Conservation (phyloP, 2,329 filamentous ascomycete species). For the Claviceps citrina region DNA sequence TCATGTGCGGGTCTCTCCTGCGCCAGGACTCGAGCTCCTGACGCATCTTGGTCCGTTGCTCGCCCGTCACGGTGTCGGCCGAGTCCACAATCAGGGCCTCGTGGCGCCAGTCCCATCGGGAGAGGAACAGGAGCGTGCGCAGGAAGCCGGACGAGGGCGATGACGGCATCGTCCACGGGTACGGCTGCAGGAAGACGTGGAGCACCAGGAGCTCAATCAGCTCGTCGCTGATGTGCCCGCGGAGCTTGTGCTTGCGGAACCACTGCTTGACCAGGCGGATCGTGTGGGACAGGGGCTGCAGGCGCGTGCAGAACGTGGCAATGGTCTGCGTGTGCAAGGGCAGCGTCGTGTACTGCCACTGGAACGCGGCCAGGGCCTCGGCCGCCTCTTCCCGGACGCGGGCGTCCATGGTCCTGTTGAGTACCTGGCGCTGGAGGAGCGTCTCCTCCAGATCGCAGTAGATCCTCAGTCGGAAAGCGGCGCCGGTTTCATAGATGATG, state of each 20-base stretch:
- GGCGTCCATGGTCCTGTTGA: slow-evolving; percentile 53
- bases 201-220: slow-evolving; percentile 71
- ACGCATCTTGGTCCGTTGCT: slow-evolving; percentile 46
- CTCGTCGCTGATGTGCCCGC: slow-evolving; percentile 60
- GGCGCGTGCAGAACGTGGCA: slow-evolving; percentile 63
- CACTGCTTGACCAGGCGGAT: slow-evolving; percentile 79
- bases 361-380: slow-evolving; percentile 52
- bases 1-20: slow-evolving; percentile 77
- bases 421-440: slow-evolving; percentile 63
- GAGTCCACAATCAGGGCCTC: slow-evolving; percentile 67
- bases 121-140: slow-evolving; percentile 62
- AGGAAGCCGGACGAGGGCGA: slow-evolving; percentile 68
- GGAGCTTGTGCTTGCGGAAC: slow-evolving; percentile 72
- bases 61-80: slow-evolving; percentile 44
- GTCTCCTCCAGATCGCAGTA: slow-evolving; percentile 77
- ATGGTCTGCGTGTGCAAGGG: slow-evolving; percentile 73
- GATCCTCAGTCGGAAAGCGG: slow-evolving; percentile 71
- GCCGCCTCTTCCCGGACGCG: slow-evolving; percentile 54
- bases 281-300: slow-evolving; percentile 63
- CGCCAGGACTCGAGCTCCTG: slow-evolving; percentile 72
- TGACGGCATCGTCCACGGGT: slow-evolving; percentile 65
- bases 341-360: slow-evolving; percentile 53
- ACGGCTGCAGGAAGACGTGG: slow-evolving; percentile 63
- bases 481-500: slow-evolving; percentile 54
- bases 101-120: slow-evolving; percentile 82